Percentiles rank a stretch among this genome's conserved stretches.
Evolutionary conservation across 1,139 yeast genomes (phyloP).

Genomic region (Taphrina flavorubra): DNA sequence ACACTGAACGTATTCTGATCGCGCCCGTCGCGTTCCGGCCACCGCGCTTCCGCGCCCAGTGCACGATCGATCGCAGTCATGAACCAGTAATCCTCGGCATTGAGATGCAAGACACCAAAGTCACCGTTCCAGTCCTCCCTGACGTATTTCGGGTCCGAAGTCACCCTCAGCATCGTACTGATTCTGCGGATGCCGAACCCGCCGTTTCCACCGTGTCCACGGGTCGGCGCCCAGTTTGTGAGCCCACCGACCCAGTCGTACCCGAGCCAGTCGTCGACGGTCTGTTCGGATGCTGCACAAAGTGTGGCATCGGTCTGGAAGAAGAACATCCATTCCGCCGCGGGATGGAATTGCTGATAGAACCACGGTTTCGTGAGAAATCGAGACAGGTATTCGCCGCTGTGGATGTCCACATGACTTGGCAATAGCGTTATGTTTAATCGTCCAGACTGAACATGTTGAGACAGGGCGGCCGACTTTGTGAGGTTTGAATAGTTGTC

Average conservation of each 20-base stretch:
- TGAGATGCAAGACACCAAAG: slow-evolving; percentile 4
- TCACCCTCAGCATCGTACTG: slow-evolving; percentile 20
- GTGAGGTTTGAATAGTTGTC: slow-evolving; percentile 12
- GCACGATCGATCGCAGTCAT: slow-evolving; percentile 31
- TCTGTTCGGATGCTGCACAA: slow-evolving; percentile 31
- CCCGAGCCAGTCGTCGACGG: slow-evolving; percentile 37
- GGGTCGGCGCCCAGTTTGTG: slow-evolving; percentile 10
- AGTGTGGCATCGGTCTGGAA: slow-evolving; percentile 31
- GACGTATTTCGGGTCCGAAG: slow-evolving; percentile 9
- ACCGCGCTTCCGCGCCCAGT: slow-evolving; percentile 18
- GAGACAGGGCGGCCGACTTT: slow-evolving; percentile 2
- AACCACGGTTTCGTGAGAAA: slow-evolving; percentile 38
- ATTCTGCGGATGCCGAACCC: slow-evolving; percentile 26
- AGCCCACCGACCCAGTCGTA: slow-evolving; percentile 37
- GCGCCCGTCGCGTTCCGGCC: slow-evolving; percentile 25
- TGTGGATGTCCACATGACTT: slow-evolving; percentile 18
- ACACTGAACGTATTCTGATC: slow-evolving; percentile 20
- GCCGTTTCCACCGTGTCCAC: slow-evolving; percentile 33
- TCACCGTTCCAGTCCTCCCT: slow-evolving; percentile 4
- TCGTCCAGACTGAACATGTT: slow-evolving; percentile 14
- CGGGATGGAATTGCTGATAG: slow-evolving; percentile 22
- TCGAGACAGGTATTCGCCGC: slow-evolving; percentile 26
- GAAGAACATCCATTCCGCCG: slow-evolving; percentile 39
- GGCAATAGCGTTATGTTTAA: slow-evolving; percentile 30
- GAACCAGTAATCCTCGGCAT: slow-evolving; percentile 35